phyloP scores from a whole-genome alignment of 768 basidiomycete species.

The Lactifluus echinatus region DNA sequence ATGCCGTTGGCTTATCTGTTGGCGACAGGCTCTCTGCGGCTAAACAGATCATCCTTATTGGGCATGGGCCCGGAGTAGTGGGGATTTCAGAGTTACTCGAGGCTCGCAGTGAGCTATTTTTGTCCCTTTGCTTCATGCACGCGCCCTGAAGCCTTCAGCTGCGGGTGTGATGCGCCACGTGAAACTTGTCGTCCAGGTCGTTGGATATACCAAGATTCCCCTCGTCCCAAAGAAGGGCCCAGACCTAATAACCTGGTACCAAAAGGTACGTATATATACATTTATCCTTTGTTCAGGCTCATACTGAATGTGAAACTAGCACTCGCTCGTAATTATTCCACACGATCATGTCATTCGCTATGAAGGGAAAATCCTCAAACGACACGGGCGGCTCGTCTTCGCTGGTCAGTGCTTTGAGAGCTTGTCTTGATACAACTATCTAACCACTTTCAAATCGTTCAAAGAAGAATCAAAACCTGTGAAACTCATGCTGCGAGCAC shows the following conservation, averaged over 20 bases:
- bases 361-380: constrained; percentile 38
- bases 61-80: constrained; percentile 79
- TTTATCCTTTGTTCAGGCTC: background rate
- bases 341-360: constrained; percentile 44
- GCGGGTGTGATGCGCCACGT: constrained; percentile 41
- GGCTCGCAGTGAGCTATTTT: constrained; percentile 46
- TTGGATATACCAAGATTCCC: constrained; percentile 18
- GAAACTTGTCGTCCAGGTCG: constrained; percentile 19
- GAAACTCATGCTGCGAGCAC: constrained; percentile 47
- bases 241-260: constrained; percentile 49
- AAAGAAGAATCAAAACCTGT: constrained; percentile 67
- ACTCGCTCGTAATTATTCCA: constrained; percentile 65
- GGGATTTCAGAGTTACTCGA: constrained; percentile 68
- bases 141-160: constrained; percentile 26
- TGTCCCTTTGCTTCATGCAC: background rate
- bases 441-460: background rate
- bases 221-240: constrained; percentile 18
- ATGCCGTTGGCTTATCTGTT: background rate
- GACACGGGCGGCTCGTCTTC: constrained; percentile 55
- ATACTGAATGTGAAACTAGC: constrained; percentile 35
- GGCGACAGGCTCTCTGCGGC: constrained; percentile 58
- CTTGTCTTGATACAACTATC: background rate
- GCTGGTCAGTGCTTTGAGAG: constrained; percentile 41
- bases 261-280: constrained; percentile 37
- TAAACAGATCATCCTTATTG: constrained; percentile 68